Base-by-base conservation (phyloP, 257 asterid species). In the Solanum stenotomum region DNA sequence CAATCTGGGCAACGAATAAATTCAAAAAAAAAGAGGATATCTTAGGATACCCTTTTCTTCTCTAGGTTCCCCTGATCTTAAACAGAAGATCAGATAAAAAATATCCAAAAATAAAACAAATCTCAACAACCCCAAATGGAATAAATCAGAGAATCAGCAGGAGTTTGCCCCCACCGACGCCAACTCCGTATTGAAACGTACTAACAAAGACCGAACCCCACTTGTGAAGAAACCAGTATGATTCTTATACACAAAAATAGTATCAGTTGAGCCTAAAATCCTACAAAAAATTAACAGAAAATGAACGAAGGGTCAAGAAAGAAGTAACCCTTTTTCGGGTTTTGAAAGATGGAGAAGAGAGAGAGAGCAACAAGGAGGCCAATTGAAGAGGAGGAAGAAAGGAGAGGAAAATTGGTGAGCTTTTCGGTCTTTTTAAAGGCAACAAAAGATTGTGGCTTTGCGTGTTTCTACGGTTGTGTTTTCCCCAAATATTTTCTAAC, bases 121-220 rank as follows among this genome's bases (percentile, higher is more conserved):
- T 44, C 27, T 31, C 42, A 81, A 46, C 23, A 75, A 18, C 81
- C 46, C 81, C 44, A 25, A 27, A 8, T 8, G 33, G 63, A n/a
- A 27, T 44, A 79, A 44, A 79, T 79, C 82, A 35, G 14, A 59
- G 33, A 81, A 29, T 77, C 20, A 77, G 20, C 68, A 85, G 38
- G 79, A 87, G 2, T 87, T 56, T 77, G 9, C 89, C 86, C 86
- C 89, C 86, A 77, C 31, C 86, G 86, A 87, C 42, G 38, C 22
- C 89, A 49, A 12, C 89, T 34, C 5, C 78, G 78, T 1, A 77
- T 87, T 18, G 25, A 8, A 72, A 72, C 13, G 25, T 33, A 33
- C 44, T 72, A 72, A 16, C 25, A 72, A 5, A 22, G 7, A 72
- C 12, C 40, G 10, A 18, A 37, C 65, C 27, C 79, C 86, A 87